Conservation (phyloP, 2,329 filamentous ascomycete species). For the Colletotrichum siamense region DNA sequence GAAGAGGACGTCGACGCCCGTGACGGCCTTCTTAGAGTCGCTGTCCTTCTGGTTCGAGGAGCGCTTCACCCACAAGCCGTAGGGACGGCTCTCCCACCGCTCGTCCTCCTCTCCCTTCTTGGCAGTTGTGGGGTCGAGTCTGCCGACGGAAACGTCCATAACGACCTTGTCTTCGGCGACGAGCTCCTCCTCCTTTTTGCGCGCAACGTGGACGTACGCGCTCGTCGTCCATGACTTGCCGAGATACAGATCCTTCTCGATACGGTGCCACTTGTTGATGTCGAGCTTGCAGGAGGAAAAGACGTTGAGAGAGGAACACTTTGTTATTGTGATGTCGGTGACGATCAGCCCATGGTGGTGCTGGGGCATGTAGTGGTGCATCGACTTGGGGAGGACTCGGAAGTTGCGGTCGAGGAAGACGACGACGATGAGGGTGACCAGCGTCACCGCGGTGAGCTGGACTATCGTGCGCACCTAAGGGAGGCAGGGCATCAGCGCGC, state of each 20-base stretch:
- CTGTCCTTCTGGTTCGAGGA: constrained; percentile 74
- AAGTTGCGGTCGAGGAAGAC: constrained; percentile 90
- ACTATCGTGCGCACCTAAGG: constrained; percentile 69
- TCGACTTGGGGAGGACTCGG: constrained; percentile 81
- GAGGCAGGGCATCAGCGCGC: neutral
- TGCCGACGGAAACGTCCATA: constrained; percentile 77
- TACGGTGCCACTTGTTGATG: constrained; percentile 73
- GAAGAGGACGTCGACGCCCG: constrained; percentile 85
- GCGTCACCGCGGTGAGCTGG: constrained; percentile 73
- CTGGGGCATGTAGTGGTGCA: constrained; percentile 86
- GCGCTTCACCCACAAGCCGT: constrained; percentile 83
- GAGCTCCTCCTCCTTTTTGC: constrained; percentile 87
- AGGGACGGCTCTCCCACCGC: constrained; percentile 78
- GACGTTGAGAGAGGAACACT: constrained; percentile 76
- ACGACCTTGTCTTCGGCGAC: constrained; percentile 77
- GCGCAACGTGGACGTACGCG: constrained; percentile 82
- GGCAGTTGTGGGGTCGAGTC: constrained; percentile 69
- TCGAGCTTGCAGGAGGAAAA: constrained; percentile 81
- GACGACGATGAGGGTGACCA: constrained; percentile 72
- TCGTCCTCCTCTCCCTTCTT: constrained; percentile 61
- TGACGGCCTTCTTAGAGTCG: constrained; percentile 77
- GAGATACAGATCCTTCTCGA: constrained; percentile 85
- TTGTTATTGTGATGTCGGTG: constrained; percentile 81
- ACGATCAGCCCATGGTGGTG: constrained; percentile 86
- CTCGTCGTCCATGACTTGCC: constrained; percentile 74